A percentile compares a stretch with the other conserved stretches of the same genome.
Evolutionary conservation across 257 asterid species (phyloP).

Genomic region (Craterostigma plantagineum): DNA sequence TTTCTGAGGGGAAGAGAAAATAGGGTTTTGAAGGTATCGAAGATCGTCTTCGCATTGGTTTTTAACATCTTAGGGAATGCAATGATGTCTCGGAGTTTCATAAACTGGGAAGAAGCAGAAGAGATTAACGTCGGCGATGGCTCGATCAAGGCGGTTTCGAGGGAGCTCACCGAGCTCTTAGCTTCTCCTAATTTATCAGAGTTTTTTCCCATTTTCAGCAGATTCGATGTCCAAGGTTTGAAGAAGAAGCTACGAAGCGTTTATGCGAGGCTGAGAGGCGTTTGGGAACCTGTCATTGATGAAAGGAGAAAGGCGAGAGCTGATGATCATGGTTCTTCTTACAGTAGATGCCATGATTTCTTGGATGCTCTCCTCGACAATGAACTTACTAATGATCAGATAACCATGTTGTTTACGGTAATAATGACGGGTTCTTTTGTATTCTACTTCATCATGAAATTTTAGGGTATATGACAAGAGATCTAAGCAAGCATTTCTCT

Average conservation of each 20-base stretch:
- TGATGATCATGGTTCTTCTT: neutral
- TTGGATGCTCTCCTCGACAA: constrained; percentile 13
- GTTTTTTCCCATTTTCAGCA: constrained; percentile 18
- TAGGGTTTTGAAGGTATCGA: constrained; percentile 9
- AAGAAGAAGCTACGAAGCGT: constrained; percentile 6
- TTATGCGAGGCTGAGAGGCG: neutral
- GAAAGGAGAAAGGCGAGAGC: constrained; percentile 12
- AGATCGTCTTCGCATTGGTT: constrained; percentile 15
- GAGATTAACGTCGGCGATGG: constrained; percentile 10
- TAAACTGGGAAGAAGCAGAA: constrained; percentile 11
- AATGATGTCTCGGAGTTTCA: constrained; percentile 15
- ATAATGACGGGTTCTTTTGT: no score
- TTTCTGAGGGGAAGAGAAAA: constrained; percentile 17
- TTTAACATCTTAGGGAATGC: constrained; percentile 22
- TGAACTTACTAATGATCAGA: constrained; percentile 16
- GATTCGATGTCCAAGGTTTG: constrained; percentile 31
- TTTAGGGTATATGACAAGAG: no score
- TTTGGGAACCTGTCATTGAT: constrained; percentile 20
- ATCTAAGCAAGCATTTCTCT: no score
- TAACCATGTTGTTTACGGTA: constrained; percentile 24
- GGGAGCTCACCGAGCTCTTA: constrained; percentile 7
- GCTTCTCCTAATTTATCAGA: constrained; percentile 20
- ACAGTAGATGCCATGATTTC: constrained; percentile 10
- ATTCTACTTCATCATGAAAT: no score
- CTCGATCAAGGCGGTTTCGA: constrained; percentile 3